Conservation (phyloP, 495 filamentous ascomycete species). For the Geoglossum glabrum region DNA sequence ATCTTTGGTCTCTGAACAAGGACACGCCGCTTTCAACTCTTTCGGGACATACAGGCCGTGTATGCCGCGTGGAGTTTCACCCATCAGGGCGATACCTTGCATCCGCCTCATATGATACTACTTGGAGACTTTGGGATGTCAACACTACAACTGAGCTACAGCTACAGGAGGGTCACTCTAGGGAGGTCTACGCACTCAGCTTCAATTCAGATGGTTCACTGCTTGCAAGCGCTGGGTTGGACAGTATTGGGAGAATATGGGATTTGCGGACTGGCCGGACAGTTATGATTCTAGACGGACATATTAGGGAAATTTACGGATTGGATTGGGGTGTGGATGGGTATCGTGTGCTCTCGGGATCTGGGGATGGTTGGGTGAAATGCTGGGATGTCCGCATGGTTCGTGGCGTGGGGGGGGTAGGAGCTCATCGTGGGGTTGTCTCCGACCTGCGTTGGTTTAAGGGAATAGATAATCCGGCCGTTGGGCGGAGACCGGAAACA, state of each 20-base stretch:
- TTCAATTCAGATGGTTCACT: slow-evolving; percentile 86
- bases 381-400: slow-evolving; percentile 94
- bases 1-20: slow-evolving; percentile 75
- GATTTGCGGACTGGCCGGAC: slow-evolving; percentile 86
- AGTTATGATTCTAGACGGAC: slow-evolving; percentile 87
- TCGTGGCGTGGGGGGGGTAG: slow-evolving; percentile 59
- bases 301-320: slow-evolving; percentile 82
- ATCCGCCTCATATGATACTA: slow-evolving; percentile 87
- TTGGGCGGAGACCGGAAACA: slow-evolving; percentile 33
- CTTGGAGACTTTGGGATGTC: slow-evolving; percentile 93
- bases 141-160: slow-evolving; percentile 64
- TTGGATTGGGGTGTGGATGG: slow-evolving; percentile 86
- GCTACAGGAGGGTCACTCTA: slow-evolving; percentile 84
- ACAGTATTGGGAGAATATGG: slow-evolving; percentile 92
- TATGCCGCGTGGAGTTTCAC: slow-evolving; percentile 85
- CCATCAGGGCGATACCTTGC: slow-evolving; percentile 80
- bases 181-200: slow-evolving; percentile 70
- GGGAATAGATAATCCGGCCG: slow-evolving; percentile 43
- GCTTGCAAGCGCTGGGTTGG: slow-evolving; percentile 71
- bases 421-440: slow-evolving; percentile 79
- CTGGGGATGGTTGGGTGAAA: slow-evolving; percentile 90
- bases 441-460: slow-evolving; percentile 90
- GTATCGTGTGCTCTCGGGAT: slow-evolving; percentile 68
- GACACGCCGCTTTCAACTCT: slow-evolving; percentile 71
- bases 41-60: slow-evolving; percentile 66